These are phyloP conservation scores for Aulographum hederae DNA, from an alignment of 2,329 filamentous ascomycete species.

Conservation along the genomic window DNA sequence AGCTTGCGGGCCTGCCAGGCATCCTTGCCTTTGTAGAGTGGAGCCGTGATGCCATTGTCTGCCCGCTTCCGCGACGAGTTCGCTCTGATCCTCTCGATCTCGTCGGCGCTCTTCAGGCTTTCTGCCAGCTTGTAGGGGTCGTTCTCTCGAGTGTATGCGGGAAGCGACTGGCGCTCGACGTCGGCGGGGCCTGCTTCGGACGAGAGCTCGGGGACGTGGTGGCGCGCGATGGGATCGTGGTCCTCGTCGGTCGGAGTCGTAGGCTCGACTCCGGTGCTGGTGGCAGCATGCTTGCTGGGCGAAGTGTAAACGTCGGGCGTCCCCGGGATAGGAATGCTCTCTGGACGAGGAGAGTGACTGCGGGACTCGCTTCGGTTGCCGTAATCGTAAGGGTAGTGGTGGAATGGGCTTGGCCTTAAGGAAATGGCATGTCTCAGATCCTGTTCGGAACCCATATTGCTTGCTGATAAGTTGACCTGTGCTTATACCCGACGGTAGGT, in stretches of 20 bases:
- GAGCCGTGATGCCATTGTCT: not conserved
- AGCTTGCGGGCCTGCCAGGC: constrained; percentile 35
- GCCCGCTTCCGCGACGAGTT: constrained; percentile 61
- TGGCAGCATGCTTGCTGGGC: constrained; percentile 9
- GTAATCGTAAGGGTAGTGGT: constrained; percentile 16
- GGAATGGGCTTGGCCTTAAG: constrained; percentile 27
- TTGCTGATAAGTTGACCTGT: not conserved
- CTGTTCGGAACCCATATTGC: constrained; percentile 20
- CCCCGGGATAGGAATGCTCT: constrained; percentile 10
- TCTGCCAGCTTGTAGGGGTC: constrained; percentile 70
- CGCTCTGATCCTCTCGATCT: constrained; percentile 61
- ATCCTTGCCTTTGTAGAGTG: constrained; percentile 11
- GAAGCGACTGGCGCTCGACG: constrained; percentile 31
- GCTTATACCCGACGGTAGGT: too few species aligned
- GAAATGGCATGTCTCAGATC: constrained; percentile 30
- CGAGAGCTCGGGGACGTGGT: not conserved
- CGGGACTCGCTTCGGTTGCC: constrained; percentile 3
- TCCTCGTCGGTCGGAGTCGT: constrained; percentile 8
- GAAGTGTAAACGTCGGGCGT: constrained; percentile 7
- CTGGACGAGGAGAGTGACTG: constrained; percentile 8
- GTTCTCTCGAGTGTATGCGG: constrained; percentile 42
- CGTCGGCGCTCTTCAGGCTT: constrained; percentile 57
- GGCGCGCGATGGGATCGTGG: constrained; percentile 14
- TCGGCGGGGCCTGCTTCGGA: constrained; percentile 9
- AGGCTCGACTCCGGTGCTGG: constrained; percentile 22